phyloP scores from a whole-genome alignment of 345 rosid species.

The Citrus hindsii region DNA sequence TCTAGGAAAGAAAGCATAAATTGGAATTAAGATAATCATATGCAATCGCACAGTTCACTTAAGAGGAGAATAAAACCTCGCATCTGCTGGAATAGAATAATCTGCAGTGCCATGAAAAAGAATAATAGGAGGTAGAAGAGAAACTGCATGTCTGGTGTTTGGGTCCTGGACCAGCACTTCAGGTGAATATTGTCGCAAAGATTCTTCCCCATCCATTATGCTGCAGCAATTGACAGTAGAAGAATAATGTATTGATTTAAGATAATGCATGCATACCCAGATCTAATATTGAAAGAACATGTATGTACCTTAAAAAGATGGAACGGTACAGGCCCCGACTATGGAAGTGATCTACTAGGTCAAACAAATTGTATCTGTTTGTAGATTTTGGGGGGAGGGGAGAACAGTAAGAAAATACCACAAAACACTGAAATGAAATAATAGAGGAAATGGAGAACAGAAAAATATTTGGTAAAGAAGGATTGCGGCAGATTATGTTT shows the following conservation, averaged over 20 bases:
- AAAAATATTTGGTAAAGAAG: not conserved
- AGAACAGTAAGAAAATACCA: conserved; percentile 13
- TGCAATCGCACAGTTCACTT: not conserved
- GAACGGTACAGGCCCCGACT: conserved; percentile 81
- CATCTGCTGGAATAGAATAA: conserved; percentile 86
- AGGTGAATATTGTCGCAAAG: conserved; percentile 73
- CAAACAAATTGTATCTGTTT: conserved; percentile 83
- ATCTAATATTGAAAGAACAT: not conserved
- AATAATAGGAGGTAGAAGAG: conserved; percentile 73
- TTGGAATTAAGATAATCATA: not conserved
- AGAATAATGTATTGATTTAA: not conserved
- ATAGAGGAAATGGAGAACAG: not conserved
- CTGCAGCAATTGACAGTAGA: conserved; percentile 29
- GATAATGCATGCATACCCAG: not conserved
- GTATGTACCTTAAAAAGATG: conserved; percentile 60
- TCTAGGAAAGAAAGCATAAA: not conserved
- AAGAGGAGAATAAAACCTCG: conserved; percentile 58
- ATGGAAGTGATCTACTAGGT: conserved; percentile 85
- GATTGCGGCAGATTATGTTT: not conserved
- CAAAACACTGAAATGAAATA: not conserved
- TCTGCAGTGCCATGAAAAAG: conserved; percentile 95
- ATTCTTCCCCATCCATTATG: conserved; percentile 96
- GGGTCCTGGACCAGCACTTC: conserved; percentile 75
- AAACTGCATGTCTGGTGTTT: conserved; percentile 41
- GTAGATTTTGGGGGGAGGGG: conserved; percentile 13